phyloP scores from a whole-genome alignment of 352 stramenopile genomes.

The Pythium grandisporangium region DNA sequence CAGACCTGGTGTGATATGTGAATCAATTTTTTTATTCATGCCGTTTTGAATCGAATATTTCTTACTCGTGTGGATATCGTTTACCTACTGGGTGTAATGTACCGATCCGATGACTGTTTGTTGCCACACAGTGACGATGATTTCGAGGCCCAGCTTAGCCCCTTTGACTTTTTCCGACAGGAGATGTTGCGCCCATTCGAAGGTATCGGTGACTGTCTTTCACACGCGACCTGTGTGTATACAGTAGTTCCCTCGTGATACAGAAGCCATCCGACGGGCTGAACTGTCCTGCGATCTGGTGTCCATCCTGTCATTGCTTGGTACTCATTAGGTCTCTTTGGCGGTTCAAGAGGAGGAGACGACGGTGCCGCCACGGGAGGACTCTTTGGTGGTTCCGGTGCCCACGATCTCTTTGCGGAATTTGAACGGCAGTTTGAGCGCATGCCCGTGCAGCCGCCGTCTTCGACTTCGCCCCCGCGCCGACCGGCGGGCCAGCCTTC shows the following conservation, averaged over 20 bases:
- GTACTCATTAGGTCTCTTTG: slow-evolving; percentile 41
- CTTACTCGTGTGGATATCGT: background rate
- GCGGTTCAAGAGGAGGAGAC: too few relatives aligned
- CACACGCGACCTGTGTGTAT: background rate
- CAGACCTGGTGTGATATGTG: too few relatives aligned
- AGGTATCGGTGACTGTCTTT: slow-evolving; percentile 20
- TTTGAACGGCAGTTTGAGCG: slow-evolving; percentile 58
- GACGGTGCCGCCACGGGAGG: too few relatives aligned
- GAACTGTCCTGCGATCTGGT: too few relatives aligned
- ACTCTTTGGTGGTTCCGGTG: slow-evolving; percentile 19
- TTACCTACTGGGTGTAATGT: too few relatives aligned
- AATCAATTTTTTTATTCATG: too few relatives aligned
- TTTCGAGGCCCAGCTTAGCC: slow-evolving; percentile 69
- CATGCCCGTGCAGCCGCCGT: slow-evolving; percentile 39
- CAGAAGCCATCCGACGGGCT: too few relatives aligned
- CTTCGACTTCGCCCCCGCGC: slow-evolving; percentile 25
- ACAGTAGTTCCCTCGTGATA: too few relatives aligned
- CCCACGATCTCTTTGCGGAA: slow-evolving; percentile 42
- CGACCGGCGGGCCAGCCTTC: slow-evolving; percentile 24
- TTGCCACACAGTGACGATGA: slow-evolving; percentile 37
- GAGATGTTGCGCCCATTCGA: slow-evolving; percentile 79
- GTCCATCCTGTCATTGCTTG: background rate
- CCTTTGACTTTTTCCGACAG: slow-evolving; percentile 72
- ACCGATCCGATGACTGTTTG: too few relatives aligned
- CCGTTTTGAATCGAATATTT: background rate